These are phyloP conservation scores for Leccinum pachyderme DNA, from an alignment of 1,284 basidiomycete species.

Conservation along the genomic window DNA sequence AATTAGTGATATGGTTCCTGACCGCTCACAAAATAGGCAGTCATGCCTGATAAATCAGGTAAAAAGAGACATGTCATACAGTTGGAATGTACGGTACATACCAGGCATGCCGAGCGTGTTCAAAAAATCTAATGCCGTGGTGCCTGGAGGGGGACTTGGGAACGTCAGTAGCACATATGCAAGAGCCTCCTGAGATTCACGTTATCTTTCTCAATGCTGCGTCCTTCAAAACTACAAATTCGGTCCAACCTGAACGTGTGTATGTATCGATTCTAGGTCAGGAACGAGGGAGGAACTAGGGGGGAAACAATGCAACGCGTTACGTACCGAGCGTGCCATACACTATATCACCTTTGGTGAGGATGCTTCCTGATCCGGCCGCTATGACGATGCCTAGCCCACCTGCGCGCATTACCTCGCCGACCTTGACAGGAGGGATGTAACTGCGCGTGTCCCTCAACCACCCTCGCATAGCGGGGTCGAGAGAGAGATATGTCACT, in stretches of 20 bases:
- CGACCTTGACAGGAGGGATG: slow-evolving; percentile 73
- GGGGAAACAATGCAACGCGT: background rate
- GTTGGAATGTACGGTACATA: slow-evolving; percentile 31
- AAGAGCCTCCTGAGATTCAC: slow-evolving; percentile 17
- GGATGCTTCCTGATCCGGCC: slow-evolving; percentile 50
- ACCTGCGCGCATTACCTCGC: slow-evolving; percentile 76
- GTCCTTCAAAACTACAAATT: slow-evolving; percentile 67
- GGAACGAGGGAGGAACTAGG: background rate
- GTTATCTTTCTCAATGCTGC: slow-evolving; percentile 48
- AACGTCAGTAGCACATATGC: background rate
- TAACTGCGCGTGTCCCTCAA: slow-evolving; percentile 70
- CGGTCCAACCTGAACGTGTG: slow-evolving; percentile 64
- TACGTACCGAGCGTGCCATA: slow-evolving; percentile 55
- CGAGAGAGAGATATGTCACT: slow-evolving; percentile 74
- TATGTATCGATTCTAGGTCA: slow-evolving; percentile 5
- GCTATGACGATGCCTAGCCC: slow-evolving; percentile 71
- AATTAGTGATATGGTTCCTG: background rate
- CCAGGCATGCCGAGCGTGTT: slow-evolving; percentile 74
- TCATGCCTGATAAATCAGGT: slow-evolving; percentile 51
- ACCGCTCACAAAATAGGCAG: slow-evolving; percentile 73
- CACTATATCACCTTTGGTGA: slow-evolving; percentile 69
- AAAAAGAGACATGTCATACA: background rate
- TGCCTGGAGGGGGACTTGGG: slow-evolving; percentile 52
- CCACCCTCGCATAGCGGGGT: slow-evolving; percentile 87
- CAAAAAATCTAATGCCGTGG: slow-evolving; percentile 69